Evolutionary conservation across 345 rosid genomes (phyloP).

Genomic region (Syzygium grande): DNA sequence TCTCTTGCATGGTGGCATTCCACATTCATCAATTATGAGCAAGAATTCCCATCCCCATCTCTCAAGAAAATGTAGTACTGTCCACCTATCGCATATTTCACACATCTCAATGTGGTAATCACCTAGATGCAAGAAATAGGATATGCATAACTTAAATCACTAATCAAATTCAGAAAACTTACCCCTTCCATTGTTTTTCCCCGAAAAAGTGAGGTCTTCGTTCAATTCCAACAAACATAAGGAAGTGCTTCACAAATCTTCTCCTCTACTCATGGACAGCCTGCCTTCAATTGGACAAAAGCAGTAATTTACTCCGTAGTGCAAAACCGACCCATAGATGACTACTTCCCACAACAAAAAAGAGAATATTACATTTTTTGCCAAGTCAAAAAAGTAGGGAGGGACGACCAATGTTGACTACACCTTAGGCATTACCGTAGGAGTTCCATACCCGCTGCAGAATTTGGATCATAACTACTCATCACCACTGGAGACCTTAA

Average conservation of each 20-base stretch:
- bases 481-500: neutral
- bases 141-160: neutral
- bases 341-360: neutral
- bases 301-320: neutral
- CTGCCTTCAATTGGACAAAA: neutral
- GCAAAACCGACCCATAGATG: neutral
- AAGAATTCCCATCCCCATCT: neutral
- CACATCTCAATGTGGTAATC: neutral
- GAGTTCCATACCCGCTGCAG: neutral
- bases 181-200: neutral
- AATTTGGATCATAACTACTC: neutral
- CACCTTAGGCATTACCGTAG: neutral
- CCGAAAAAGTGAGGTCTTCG: neutral
- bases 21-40: neutral
- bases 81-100: neutral
- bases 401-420: neutral
- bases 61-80: neutral
- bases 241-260: neutral
- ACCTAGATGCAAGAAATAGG: neutral
- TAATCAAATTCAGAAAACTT: neutral
- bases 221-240: neutral
- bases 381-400: neutral
- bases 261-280: neutral
- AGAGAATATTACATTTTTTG: neutral
- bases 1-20: neutral